phyloP scores from a whole-genome alignment of 352 stramenopile species.

The Globisporangium mamillatum region DNA sequence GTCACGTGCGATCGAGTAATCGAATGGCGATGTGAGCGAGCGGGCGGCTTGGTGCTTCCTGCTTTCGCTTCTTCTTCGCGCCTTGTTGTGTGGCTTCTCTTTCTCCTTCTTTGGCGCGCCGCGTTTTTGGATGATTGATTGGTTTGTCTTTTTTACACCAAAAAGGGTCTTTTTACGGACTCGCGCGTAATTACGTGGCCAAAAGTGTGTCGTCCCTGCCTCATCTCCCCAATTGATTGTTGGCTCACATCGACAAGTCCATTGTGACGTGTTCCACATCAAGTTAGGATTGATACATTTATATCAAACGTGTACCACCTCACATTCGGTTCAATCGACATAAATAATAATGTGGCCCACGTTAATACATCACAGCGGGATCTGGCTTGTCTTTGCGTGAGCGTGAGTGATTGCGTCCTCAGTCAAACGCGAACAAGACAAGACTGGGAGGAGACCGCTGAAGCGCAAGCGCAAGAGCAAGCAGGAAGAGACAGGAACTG shows the following conservation, averaged over 20 bases:
- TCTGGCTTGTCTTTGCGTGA: slow-evolving; percentile 4
- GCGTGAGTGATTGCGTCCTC: neutral
- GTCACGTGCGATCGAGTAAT: neutral
- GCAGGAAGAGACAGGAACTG: neutral
- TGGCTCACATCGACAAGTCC: neutral
- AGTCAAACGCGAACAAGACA: slow-evolving; percentile 1
- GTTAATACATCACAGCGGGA: neutral
- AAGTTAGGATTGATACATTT: neutral
- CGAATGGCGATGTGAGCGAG: slow-evolving; percentile 17
- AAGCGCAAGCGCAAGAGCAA: neutral
- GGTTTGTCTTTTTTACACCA: slow-evolving; percentile 15
- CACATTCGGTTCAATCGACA: neutral
- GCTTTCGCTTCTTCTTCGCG: neutral
- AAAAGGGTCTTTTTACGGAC: slow-evolving; percentile 3
- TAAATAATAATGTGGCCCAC: neutral
- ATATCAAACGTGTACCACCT: neutral
- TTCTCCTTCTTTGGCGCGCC: neutral
- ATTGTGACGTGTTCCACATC: neutral
- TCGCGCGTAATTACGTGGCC: slow-evolving; percentile 5
- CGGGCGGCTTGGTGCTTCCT: neutral
- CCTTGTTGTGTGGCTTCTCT: slow-evolving; percentile 1
- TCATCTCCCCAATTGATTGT: neutral
- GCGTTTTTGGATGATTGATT: slow-evolving; percentile 11
- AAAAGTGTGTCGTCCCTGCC: neutral
- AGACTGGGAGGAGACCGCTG: neutral